Conservation (phyloP, 495 filamentous ascomycete species). For the Xylaria acuta region DNA sequence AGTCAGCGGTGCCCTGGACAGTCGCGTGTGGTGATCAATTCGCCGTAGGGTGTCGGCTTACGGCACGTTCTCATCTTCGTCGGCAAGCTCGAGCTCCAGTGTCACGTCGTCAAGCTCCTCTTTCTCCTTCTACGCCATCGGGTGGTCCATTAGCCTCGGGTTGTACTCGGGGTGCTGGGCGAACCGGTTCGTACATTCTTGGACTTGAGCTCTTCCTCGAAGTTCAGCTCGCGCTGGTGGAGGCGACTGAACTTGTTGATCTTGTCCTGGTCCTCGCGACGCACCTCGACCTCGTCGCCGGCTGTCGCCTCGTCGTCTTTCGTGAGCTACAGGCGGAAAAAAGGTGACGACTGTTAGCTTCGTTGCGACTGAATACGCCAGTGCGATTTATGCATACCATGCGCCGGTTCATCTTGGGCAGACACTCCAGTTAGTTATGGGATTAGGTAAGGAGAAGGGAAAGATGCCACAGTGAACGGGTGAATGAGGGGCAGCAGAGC, state of each 20-base stretch:
- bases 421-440: not conserved
- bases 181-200: slow-evolving; percentile 77
- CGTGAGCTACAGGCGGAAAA: slow-evolving; percentile 70
- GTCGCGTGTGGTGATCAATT: not conserved
- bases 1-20: slow-evolving; percentile 29
- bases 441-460: not conserved
- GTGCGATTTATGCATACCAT: slow-evolving; percentile 49
- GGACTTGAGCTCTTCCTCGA: slow-evolving; percentile 81
- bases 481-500: slow-evolving; percentile 9
- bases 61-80: slow-evolving; percentile 94
- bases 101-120: slow-evolving; percentile 94
- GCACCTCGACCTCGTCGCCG: slow-evolving; percentile 82
- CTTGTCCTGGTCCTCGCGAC: slow-evolving; percentile 95
- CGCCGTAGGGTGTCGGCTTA: slow-evolving; percentile 46
- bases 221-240: slow-evolving; percentile 78
- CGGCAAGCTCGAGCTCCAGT: slow-evolving; percentile 88
- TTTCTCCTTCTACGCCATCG: slow-evolving; percentile 82
- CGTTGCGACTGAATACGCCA: too few species aligned
- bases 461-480: not conserved
- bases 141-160: slow-evolving; percentile 3
- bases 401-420: slow-evolving; percentile 44
- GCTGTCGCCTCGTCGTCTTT: slow-evolving; percentile 85
- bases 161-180: not conserved
- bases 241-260: slow-evolving; percentile 97
- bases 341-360: slow-evolving; percentile 25